Evolutionary conservation across 1,139 yeast species (phyloP).

Genomic region (Citeromyces siamensis): DNA sequence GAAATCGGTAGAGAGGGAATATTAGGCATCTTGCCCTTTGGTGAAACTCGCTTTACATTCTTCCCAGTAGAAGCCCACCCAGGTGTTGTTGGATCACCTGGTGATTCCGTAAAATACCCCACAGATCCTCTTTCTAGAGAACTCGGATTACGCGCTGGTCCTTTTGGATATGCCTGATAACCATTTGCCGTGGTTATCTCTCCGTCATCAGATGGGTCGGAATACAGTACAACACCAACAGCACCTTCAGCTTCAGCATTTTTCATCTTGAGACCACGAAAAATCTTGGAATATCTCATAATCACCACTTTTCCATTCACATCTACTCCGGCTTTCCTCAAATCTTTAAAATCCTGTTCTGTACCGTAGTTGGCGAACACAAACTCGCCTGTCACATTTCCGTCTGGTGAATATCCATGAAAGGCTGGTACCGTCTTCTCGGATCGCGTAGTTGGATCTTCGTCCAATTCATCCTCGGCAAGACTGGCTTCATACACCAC

Average conservation of each 20-base stretch:
- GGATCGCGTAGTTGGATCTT: slow-evolving; percentile 49
- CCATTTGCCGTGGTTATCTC: slow-evolving; percentile 26
- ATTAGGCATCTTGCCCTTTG: slow-evolving; percentile 30
- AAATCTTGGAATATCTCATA: slow-evolving; percentile 17
- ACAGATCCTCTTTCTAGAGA: slow-evolving; percentile 45
- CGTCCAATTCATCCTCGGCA: slow-evolving; percentile 41
- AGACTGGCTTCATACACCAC: slow-evolving; percentile 28
- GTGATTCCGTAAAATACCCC: slow-evolving; percentile 41
- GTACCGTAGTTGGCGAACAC: slow-evolving; percentile 22
- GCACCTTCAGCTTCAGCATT: slow-evolving; percentile 20
- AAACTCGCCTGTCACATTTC: slow-evolving; percentile 17
- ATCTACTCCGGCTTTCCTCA: slow-evolving; percentile 12
- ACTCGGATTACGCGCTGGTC: slow-evolving; percentile 30
- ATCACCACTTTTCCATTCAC: slow-evolving; percentile 18
- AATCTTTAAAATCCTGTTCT: slow-evolving; percentile 16
- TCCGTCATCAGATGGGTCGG: slow-evolving; percentile 32
- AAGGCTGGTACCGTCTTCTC: slow-evolving; percentile 22
- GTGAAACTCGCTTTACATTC: slow-evolving; percentile 23
- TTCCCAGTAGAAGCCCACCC: slow-evolving; percentile 26
- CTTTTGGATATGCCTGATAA: slow-evolving; percentile 26
- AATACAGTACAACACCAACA: slow-evolving; percentile 19
- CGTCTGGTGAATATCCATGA: slow-evolving; percentile 23
- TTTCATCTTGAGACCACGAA: slow-evolving; percentile 19
- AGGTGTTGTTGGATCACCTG: slow-evolving; percentile 71
- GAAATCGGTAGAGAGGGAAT: slow-evolving; percentile 29